Evolutionary conservation across 192 early-diverging fungal species (phyloP).

Genomic region (Funneliformis mosseae): DNA sequence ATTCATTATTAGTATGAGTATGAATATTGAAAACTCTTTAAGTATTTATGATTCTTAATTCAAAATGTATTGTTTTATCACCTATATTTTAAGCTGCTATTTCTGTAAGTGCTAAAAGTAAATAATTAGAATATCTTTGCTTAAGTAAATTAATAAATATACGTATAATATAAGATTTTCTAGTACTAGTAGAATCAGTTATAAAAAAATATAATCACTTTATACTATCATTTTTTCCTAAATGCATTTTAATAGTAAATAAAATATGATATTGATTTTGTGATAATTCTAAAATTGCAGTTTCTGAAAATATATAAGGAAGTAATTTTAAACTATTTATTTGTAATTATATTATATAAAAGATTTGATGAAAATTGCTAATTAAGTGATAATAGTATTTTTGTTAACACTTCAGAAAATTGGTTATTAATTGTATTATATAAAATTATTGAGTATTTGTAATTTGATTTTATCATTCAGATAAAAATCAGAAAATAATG

Average conservation of each 20-base stretch:
- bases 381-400: background rate
- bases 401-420: background rate
- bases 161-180: constrained; percentile 4
- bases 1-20: background rate
- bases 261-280: background rate
- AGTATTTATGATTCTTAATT: background rate
- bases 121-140: background rate
- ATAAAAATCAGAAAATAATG: background rate
- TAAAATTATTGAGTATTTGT: background rate
- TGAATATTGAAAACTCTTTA: background rate
- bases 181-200: too few species aligned
- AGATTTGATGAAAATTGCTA: background rate
- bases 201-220: background rate
- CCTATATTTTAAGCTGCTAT: constrained; percentile 19
- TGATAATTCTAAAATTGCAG: background rate
- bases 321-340: too few species aligned
- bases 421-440: background rate
- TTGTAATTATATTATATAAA: too few species aligned
- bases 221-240: background rate
- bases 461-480: background rate
- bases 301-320: background rate
- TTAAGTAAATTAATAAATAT: constrained; percentile 1
- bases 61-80: constrained; percentile 23
- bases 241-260: background rate
- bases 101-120: constrained; percentile 2